Conservation (phyloP, 1,284 basidiomycete species). For the Cryptococcus maquisensis region DNA sequence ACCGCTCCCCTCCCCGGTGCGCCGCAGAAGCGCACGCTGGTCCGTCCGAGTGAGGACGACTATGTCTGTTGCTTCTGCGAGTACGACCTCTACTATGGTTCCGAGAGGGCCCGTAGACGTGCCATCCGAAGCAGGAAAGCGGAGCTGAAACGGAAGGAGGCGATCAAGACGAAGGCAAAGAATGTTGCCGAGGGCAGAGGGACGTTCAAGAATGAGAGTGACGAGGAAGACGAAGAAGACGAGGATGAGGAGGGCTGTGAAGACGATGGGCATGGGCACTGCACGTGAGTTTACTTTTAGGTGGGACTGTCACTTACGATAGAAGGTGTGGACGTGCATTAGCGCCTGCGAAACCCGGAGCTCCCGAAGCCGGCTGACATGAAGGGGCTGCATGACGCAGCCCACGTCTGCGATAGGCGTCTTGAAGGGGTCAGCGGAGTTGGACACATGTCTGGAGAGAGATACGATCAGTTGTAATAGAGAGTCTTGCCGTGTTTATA, state of each 20-base stretch:
- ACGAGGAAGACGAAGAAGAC: constrained; percentile 25
- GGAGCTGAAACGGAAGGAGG: constrained; percentile 65
- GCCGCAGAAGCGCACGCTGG: constrained; percentile 7
- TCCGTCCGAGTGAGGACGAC: constrained; percentile 62
- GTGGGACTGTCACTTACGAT: constrained; percentile 10
- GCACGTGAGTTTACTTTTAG: constrained; percentile 12
- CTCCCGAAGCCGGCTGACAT: background rate
- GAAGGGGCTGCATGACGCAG: background rate
- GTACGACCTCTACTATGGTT: constrained; percentile 74
- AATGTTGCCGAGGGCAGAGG: constrained; percentile 47
- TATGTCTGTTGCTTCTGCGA: constrained; percentile 88
- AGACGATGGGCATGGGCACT: constrained; percentile 14
- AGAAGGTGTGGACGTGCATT: constrained; percentile 4
- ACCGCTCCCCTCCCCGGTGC: constrained; percentile 19
- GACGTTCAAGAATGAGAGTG: constrained; percentile 20
- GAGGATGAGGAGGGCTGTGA: constrained; percentile 13
- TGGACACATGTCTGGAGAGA: no score
- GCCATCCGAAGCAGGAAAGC: constrained; percentile 71
- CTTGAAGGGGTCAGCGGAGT: no score
- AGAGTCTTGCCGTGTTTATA: no score
- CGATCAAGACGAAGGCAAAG: constrained; percentile 68
- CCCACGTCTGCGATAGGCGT: no score
- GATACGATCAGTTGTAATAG: no score
- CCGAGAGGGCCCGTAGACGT: constrained; percentile 59
- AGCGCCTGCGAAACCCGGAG: background rate